Percentiles rank a stretch among this genome's conserved stretches.
phyloP scores from a whole-genome alignment of 202 grass and related monocot genomes.

The Bolboschoenoplectus hybrid region DNA sequence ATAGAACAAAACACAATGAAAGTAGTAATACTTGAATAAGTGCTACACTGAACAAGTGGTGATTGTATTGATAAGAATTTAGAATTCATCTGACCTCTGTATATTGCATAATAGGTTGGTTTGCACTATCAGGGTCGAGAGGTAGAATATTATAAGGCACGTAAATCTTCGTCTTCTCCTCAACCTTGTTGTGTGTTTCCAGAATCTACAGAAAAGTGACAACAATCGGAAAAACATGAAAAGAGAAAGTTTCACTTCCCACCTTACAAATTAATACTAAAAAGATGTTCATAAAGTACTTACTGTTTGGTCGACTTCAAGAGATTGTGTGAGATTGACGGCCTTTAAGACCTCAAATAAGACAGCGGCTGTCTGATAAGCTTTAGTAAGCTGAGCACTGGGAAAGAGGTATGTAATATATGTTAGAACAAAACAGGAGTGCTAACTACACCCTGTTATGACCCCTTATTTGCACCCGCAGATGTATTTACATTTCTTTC shows the following conservation, averaged over 20 bases:
- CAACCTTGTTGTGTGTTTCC: slow-evolving; percentile 73
- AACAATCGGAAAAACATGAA: not conserved
- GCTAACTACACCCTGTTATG: no score
- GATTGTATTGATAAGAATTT: not conserved
- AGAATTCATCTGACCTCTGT: slow-evolving; percentile 60
- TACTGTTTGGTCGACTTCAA: slow-evolving; percentile 87
- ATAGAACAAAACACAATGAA: not conserved
- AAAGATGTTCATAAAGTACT: not conserved
- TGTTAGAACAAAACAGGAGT: not conserved
- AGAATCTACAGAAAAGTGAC: slow-evolving; percentile 55
- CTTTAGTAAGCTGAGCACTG: slow-evolving; percentile 90
- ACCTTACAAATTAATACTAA: not conserved
- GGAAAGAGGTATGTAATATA: not conserved
- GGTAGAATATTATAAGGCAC: slow-evolving; percentile 94
- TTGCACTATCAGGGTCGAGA: slow-evolving; percentile 80
- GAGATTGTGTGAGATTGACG: slow-evolving; percentile 76
- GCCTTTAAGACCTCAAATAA: slow-evolving; percentile 95
- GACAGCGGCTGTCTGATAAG: slow-evolving; percentile 90
- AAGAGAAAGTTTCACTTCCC: slow-evolving; percentile 11
- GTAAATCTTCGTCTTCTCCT: slow-evolving; percentile 83
- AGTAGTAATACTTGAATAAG: not conserved
- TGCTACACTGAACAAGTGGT: not conserved
- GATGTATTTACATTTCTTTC: no score
- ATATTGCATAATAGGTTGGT: slow-evolving; percentile 80
- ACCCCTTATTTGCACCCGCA: no score